phyloP scores from a whole-genome alignment of 2,329 filamentous ascomycete species.

The Nemania sp. region DNA sequence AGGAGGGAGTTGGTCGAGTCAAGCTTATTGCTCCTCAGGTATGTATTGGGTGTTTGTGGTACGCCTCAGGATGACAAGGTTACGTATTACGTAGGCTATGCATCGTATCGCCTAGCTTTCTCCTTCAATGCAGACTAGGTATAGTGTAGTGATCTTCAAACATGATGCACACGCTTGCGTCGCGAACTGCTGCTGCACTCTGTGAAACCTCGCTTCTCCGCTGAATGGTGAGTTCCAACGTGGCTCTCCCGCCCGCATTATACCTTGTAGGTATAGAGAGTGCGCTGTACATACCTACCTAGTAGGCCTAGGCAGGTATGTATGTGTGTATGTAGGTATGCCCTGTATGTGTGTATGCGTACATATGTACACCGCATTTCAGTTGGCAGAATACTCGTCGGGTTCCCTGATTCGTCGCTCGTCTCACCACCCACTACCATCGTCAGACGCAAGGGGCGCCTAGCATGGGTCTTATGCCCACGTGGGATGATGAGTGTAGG shows the following conservation, averaged over 20 bases:
- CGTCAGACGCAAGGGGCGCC: slow-evolving; percentile 26
- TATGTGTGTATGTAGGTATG: neutral
- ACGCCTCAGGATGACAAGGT: slow-evolving; percentile 24
- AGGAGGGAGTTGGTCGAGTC: neutral
- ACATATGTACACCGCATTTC: too few species aligned
- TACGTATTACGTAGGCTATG: slow-evolving; percentile 15
- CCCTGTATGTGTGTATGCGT: neutral
- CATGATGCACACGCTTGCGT: slow-evolving; percentile 25
- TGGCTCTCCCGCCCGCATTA: slow-evolving; percentile 27
- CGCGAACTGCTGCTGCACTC: slow-evolving; percentile 31
- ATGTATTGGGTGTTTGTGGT: slow-evolving; percentile 16
- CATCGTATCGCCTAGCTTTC: slow-evolving; percentile 17
- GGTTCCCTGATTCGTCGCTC: slow-evolving; percentile 32
- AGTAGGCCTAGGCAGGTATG: too few species aligned
- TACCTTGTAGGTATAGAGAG: neutral
- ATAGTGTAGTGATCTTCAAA: slow-evolving; percentile 21
- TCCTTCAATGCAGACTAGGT: slow-evolving; percentile 13
- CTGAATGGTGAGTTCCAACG: slow-evolving; percentile 30
- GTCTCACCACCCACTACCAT: slow-evolving; percentile 30
- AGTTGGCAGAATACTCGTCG: neutral
- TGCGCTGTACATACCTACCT: too few species aligned
- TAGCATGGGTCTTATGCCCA: slow-evolving; percentile 27
- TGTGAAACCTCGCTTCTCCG: slow-evolving; percentile 37
- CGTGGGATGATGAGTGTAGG: slow-evolving; percentile 28
- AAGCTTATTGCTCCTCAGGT: slow-evolving; percentile 5